Evolutionary conservation across 306 rosid species (phyloP), one percentile per base, ranked within the genome.

Genomic region (Medicago ruthenica): DNA sequence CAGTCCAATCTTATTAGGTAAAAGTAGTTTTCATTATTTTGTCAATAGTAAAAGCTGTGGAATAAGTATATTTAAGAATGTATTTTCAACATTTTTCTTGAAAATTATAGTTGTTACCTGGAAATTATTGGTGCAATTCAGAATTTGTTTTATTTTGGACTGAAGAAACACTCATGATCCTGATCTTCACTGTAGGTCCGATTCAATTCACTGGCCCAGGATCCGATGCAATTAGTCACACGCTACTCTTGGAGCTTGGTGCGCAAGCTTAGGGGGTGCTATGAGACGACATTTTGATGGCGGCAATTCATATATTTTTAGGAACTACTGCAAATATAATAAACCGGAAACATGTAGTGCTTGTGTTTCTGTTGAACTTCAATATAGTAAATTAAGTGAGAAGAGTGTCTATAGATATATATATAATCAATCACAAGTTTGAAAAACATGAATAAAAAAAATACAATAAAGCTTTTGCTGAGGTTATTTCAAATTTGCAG

Each of bases 201-300:
- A 85, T 96, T 84, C 99, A 96, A 76, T 96, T 96, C 78, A 79
- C 74, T 21, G 99, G 98, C 75, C 96, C 90, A 55, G 84, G 87
- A 75, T 83, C 99, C 2, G 80, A 88, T 76, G 86, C 94, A 67
- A 66, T 88, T 47, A 96, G 87, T 78, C 97, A 86, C 75, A 96
- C 99, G 0, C 79, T 96, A 57, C 92, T 87, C 61, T 76, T 96
- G 86, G 99, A 96, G 87, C 97, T 96, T 50, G 98, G 87, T 65
- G 86, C 78, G 34, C 80, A 79, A 76, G 92, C 87, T n/a, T 86
- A 86, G 83, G 14, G 14, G 65, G 13, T n/a, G 27, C 47, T 15
- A 27, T 80, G 61, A 55, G 14, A 60, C 34, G 20, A 7, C 73
- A 44, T 71, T 77, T 61, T 62, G 41, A 27, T 65, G 79, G 71